A percentile compares a stretch with the other conserved stretches of the same genome.
phyloP scores from a whole-genome alignment of 805 yeast genomes.

The Dipodascus albidus region DNA sequence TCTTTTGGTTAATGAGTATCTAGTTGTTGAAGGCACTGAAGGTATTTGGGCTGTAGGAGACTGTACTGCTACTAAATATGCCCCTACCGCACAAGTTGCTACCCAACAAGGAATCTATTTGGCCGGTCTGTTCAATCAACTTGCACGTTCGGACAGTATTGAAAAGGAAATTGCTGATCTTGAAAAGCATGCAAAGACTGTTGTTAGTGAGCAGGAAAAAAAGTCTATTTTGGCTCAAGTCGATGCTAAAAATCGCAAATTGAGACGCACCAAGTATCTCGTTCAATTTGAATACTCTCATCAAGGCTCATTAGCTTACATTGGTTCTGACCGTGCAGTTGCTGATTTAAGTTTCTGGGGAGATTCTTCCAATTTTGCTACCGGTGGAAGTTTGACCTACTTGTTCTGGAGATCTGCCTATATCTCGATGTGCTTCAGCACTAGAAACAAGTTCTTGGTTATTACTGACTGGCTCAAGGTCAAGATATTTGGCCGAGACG shows the following conservation, averaged over 20 bases:
- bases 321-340: constrained; percentile 1
- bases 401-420: neutral
- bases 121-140: constrained; percentile 45
- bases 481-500: constrained; percentile 1
- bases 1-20: constrained; percentile 38
- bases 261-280: constrained; percentile 26
- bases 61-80: constrained; percentile 40
- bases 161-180: constrained; percentile 10
- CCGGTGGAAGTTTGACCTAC: neutral
- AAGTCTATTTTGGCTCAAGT: constrained; percentile 32
- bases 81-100: constrained; percentile 69
- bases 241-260: constrained; percentile 32
- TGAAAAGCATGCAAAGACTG: constrained; percentile 23
- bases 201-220: constrained; percentile 22
- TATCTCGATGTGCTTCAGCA: neutral
- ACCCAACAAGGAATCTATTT: constrained; percentile 59
- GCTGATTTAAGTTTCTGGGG: constrained; percentile 18
- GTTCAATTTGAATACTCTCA: constrained; percentile 9
- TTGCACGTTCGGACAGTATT: constrained; percentile 30
- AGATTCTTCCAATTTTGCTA: neutral
- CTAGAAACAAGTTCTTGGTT: constrained; percentile 1
- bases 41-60: constrained; percentile 67
- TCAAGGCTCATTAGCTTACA: constrained; percentile 1
- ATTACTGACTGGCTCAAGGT: constrained; percentile 2
- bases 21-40: constrained; percentile 59